Evolutionary conservation across 768 basidiomycete genomes (phyloP), one percentile per base, ranked within the genome.

Genomic region (Phaffia australis): DNA sequence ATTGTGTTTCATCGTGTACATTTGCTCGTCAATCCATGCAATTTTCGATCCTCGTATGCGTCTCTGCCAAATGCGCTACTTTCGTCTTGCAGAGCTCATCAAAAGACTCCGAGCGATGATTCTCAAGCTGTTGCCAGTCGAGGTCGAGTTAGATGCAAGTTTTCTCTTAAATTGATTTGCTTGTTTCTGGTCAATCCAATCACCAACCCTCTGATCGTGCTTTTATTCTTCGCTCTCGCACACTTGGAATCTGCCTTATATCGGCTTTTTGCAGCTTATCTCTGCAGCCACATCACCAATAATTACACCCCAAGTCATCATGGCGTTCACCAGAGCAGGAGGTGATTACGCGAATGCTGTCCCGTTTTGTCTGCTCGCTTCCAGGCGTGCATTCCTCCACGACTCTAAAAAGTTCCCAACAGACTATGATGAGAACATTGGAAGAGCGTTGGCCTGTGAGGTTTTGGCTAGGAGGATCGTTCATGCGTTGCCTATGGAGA

Each of bases 341-440:
- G 93, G 93, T 7, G 90, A 94, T 76, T 92, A 92, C 73, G 75
- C 79, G 21, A 88, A 91, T 73, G 87, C 88, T 29, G 89, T 92
- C 18, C 76, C 77, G 1, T 77, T 75, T 69, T 71, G 71, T 72
- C 70, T 85, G 74, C 35, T 52, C 30, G 55, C 60, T 9, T 56
- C 67, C 2, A 50, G 67, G 50, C 56, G 51, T 7, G 47, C 25
- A 16, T 52, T 57, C 6, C 47, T 52, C 35, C 71, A 25, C 47
- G 65, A 35, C 35, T 15, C 25, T 19, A 32, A 25, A 56, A n/a
- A 69, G 71, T 30, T 61, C 67, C 65, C 88, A 35, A 86, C 90
- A 3, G 87, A 94, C 74, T 89, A 86, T 73, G 89, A 84, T 55
- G 92, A 95, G 77, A 91, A 91, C 71, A 71, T 82, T 21, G 84